Evolutionary conservation across 2,329 filamentous ascomycete genomes (phyloP), one percentile per base, ranked within the genome.

Genomic region (Orbilia oligospora): DNA sequence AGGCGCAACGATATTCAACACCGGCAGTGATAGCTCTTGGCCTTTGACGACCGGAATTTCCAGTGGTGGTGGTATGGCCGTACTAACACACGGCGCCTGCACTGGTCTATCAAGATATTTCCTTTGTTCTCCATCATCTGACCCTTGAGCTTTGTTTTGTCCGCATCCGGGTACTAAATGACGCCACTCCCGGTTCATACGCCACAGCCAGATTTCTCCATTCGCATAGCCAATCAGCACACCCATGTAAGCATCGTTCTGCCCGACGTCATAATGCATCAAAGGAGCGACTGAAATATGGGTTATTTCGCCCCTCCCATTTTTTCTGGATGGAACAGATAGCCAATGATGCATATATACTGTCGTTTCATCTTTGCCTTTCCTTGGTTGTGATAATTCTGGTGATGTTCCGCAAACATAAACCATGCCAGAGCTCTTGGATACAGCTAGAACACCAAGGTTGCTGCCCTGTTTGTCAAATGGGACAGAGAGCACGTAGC

Each of bases 141-240:
- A 36, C 9, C 51, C 41, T 24, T 33, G 22, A 27, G 53, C n/a
- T 18, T 48, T 48, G 12, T 24, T 18, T 36, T 41, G 22, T 24
- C 27, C 20, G 20, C 36, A 24, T 10, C 30, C 48, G 20, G 61
- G 66, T 20, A 67, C 24, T 3, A 55, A 27, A 30, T 80, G 69
- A 18, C 51, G 75, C 65, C 51, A 80, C 51, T 70, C 70, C n/a
- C 80, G 75, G 6, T 81, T 80, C 18, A 80, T 75, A 44, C 76
- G 69, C 81, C 81, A 81, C n/a, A 81, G 30, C 80, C 81, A 81
- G 20, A 81, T 75, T 64, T 81, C 81, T 14, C 81, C 81, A 36
- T 80, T 81, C 49, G 76, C 70, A 51, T 81, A 81, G 5, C 79
- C 81, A 14, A 80, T 75, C 30, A 78, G 68, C n/a, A 81, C 64